Percentiles rank a stretch among this genome's conserved stretches.
Evolutionary conservation across 257 asterid species (phyloP).

Genomic region (Ajuga chamaepitys): DNA sequence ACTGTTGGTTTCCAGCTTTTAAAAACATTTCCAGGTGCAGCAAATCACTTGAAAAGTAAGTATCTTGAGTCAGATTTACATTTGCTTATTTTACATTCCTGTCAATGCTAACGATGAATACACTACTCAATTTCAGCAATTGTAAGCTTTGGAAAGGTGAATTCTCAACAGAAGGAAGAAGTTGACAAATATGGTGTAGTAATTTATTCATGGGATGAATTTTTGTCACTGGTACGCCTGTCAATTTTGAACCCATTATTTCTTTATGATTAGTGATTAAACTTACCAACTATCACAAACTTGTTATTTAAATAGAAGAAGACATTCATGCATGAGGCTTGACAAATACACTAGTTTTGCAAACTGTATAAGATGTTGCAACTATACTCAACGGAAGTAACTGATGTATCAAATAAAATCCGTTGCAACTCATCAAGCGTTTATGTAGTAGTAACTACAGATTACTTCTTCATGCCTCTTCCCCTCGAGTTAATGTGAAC

Average conservation of each 20-base stretch:
- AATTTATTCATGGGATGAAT: constrained; percentile 77
- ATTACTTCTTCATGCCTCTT: not conserved
- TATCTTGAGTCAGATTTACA: constrained; percentile 16
- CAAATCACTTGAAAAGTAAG: constrained; percentile 76
- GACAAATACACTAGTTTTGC: no score
- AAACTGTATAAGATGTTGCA: no score
- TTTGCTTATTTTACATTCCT: not conserved
- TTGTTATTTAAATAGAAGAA: not conserved
- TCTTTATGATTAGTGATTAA: constrained; percentile 1
- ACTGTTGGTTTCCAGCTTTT: constrained; percentile 53
- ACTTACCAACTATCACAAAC: not conserved
- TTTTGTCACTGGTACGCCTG: constrained; percentile 60
- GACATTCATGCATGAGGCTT: not conserved
- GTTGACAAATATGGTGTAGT: constrained; percentile 48
- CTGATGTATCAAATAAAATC: no score
- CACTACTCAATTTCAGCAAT: constrained; percentile 45
- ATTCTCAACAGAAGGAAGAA: constrained; percentile 67
- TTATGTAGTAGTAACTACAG: no score
- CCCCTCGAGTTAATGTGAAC: not conserved
- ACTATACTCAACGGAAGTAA: no score
- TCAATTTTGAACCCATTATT: not conserved
- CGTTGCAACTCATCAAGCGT: no score
- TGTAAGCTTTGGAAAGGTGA: constrained; percentile 77
- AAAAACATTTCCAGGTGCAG: constrained; percentile 66
- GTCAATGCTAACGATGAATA: constrained; percentile 11